Evolutionary conservation across 1,284 basidiomycete species (phyloP).

Genomic region (Ceratobasidium sp.): DNA sequence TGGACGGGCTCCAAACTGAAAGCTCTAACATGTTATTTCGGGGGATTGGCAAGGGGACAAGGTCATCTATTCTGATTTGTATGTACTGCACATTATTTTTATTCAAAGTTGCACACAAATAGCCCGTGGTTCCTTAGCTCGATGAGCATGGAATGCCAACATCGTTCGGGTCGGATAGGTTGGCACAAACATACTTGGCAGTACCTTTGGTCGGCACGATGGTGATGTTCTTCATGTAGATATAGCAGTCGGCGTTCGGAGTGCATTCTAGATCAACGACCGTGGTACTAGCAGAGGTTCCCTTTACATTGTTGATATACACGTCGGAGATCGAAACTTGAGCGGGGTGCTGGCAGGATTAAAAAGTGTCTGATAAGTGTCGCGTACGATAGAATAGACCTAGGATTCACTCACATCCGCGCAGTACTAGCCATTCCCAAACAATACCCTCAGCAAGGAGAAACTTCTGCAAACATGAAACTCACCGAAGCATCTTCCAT

Average conservation of each 20-base stretch:
- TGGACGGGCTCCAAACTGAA: slow-evolving; percentile 90
- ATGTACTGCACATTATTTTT: neutral
- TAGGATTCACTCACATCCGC: slow-evolving; percentile 6
- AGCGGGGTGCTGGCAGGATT: slow-evolving; percentile 28
- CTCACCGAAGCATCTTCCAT: slow-evolving; percentile 38
- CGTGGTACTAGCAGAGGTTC: slow-evolving; percentile 22
- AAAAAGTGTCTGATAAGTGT: neutral
- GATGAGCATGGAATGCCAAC: slow-evolving; percentile 43
- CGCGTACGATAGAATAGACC: neutral
- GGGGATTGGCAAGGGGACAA: slow-evolving; percentile 74
- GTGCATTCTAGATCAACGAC: slow-evolving; percentile 31
- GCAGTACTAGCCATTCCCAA: slow-evolving; percentile 22
- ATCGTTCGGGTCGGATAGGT: slow-evolving; percentile 33
- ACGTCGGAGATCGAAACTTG: slow-evolving; percentile 39
- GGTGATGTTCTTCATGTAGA: slow-evolving; percentile 38
- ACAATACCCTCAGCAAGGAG: neutral
- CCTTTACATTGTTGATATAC: slow-evolving; percentile 39
- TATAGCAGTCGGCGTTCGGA: slow-evolving; percentile 34
- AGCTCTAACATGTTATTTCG: slow-evolving; percentile 84
- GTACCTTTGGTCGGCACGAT: slow-evolving; percentile 26
- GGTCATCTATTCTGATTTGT: slow-evolving; percentile 60
- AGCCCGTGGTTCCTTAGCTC: neutral
- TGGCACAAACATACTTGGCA: slow-evolving; percentile 36
- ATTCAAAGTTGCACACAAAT: neutral
- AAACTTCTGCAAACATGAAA: neutral